Conservation (phyloP, 83 land plant genomes). For the Diphasiastrum complanatum region DNA sequence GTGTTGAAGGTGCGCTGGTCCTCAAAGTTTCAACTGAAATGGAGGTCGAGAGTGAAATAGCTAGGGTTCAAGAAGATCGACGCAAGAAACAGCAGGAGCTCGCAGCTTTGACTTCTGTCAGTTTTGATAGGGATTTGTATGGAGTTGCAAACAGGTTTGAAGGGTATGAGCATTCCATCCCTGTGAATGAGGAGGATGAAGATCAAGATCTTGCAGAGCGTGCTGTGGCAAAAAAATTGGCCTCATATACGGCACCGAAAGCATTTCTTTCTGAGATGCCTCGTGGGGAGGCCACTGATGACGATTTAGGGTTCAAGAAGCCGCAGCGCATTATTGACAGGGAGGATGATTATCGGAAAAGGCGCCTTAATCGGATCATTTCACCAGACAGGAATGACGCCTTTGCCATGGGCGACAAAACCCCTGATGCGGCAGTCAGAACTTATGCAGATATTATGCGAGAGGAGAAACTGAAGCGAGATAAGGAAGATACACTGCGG, state of each 20-base stretch:
- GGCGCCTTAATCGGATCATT: constrained; percentile 60
- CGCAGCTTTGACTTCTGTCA: constrained; percentile 48
- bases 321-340: constrained; percentile 68
- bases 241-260: constrained; percentile 85
- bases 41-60: constrained; percentile 41
- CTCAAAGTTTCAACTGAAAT: background rate
- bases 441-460: constrained; percentile 87
- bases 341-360: constrained; percentile 81
- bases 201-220: constrained; percentile 45
- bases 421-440: constrained; percentile 67
- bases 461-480: constrained; percentile 62
- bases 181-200: constrained; percentile 78
- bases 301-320: constrained; percentile 59
- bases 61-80: constrained; percentile 78
- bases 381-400: constrained; percentile 92
- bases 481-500: constrained; percentile 65
- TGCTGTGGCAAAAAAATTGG: constrained; percentile 55
- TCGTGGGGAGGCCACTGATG: constrained; percentile 42
- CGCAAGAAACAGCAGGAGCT: constrained; percentile 61
- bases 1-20: too few relatives aligned
- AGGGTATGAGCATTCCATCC: constrained; percentile 71
- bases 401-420: constrained; percentile 79
- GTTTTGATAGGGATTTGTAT: constrained; percentile 73
- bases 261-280: constrained; percentile 61
- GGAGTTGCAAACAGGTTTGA: constrained; percentile 47